Conservation (phyloP, 352 stramenopile genomes). For the Blastocystis hominis region DNA sequence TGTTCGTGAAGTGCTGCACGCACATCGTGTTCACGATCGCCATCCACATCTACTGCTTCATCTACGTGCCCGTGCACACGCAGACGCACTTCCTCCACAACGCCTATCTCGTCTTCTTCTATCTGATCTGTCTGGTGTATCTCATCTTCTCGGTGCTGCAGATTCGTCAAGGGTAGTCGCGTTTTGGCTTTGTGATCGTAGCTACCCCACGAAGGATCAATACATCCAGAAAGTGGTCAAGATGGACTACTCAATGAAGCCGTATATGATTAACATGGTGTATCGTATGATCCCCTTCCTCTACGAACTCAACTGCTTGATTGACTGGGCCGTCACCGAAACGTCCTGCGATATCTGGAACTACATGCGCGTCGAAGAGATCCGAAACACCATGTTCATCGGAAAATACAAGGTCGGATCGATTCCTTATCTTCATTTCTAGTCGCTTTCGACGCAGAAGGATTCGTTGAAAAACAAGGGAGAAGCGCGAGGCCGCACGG, state of each 20-base stretch:
- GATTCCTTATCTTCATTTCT: not conserved
- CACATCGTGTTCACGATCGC: not conserved
- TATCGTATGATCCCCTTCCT: slow-evolving; percentile 53
- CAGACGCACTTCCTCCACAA: slow-evolving; percentile 48
- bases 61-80: not conserved
- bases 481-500: not conserved
- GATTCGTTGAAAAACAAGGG: slow-evolving; percentile 41
- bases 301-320: slow-evolving; percentile 51
- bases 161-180: not conserved
- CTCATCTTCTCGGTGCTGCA: slow-evolving; percentile 38
- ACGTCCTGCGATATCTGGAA: slow-evolving; percentile 30
- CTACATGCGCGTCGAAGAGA: slow-evolving; percentile 54
- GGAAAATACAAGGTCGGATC: slow-evolving; percentile 30
- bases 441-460: slow-evolving; percentile 14
- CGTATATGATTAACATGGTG: slow-evolving; percentile 44
- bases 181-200: not conserved
- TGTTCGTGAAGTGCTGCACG: not conserved
- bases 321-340: slow-evolving; percentile 53
- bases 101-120: slow-evolving; percentile 45
- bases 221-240: slow-evolving; percentile 52
- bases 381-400: slow-evolving; percentile 53
- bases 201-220: slow-evolving; percentile 53
- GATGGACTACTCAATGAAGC: slow-evolving; percentile 24
- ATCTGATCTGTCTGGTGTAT: slow-evolving; percentile 33
- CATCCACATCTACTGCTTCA: slow-evolving; percentile 49